A percentile compares a stretch with the other conserved stretches of the same genome.
phyloP scores from a whole-genome alignment of 768 basidiomycete species.

The Lentinula raphanica region DNA sequence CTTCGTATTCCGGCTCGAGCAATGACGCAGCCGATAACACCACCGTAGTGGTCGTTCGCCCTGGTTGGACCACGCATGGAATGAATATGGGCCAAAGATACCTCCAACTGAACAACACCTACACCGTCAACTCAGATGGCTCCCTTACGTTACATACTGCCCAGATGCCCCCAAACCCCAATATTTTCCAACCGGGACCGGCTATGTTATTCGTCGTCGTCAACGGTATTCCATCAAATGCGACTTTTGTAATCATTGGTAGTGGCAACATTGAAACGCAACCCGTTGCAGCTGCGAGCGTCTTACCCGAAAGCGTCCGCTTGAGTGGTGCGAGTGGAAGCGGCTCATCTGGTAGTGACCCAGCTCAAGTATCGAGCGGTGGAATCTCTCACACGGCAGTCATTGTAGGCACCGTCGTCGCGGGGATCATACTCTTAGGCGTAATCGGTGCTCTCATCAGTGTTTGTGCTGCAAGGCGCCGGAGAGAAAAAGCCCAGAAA shows the following conservation, averaged over 20 bases:
- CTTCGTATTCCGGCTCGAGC: conserved; percentile 60
- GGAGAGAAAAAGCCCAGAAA: conserved; percentile 21
- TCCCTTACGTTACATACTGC: conserved; percentile 74
- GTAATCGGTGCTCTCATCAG: conserved; percentile 50
- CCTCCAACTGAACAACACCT: conserved; percentile 81
- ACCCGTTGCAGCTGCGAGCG: conserved; percentile 36
- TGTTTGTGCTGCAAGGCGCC: conserved; percentile 22
- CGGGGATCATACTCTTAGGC: conserved; percentile 46
- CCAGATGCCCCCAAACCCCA: conserved; percentile 80
- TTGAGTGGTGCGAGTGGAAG: conserved; percentile 37
- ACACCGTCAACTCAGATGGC: conserved; percentile 73
- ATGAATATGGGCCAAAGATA: conserved; percentile 88
- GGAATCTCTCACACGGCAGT: conserved; percentile 30
- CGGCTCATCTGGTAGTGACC: conserved; percentile 11
- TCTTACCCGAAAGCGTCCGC: conserved; percentile 47
- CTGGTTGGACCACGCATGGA: conserved; percentile 79
- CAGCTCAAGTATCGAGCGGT: not conserved
- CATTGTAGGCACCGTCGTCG: conserved; percentile 48
- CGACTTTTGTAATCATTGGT: conserved; percentile 72
- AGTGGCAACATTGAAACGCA: conserved; percentile 75
- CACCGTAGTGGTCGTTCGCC: conserved; percentile 74
- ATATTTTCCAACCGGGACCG: conserved; percentile 87
- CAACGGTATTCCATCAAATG: conserved; percentile 79
- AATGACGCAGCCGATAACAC: conserved; percentile 72
- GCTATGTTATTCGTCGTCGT: conserved; percentile 79